Evolutionary conservation across 2,329 filamentous ascomycete species (phyloP).

Genomic region (Xylaria sp.): DNA sequence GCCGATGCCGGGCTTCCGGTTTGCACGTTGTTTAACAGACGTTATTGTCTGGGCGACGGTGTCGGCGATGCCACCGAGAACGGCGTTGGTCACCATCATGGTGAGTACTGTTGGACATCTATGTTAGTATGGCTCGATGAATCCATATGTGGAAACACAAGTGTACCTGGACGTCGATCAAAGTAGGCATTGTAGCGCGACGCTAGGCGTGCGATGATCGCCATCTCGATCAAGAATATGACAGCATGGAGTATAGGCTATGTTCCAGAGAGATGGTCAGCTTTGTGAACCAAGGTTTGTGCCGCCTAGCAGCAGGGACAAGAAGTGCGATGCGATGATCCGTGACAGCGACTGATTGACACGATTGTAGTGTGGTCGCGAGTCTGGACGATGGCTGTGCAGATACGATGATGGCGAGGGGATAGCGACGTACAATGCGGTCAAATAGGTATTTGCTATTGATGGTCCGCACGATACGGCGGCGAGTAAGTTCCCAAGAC

Average conservation of each 20-base stretch:
- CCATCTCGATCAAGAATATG: slow-evolving; percentile 89
- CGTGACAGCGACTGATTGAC: background rate
- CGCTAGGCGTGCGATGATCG: slow-evolving; percentile 81
- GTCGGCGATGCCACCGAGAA: slow-evolving; percentile 94
- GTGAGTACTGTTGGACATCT: slow-evolving; percentile 75
- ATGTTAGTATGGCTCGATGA: slow-evolving; percentile 11
- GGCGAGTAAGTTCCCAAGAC: slow-evolving; percentile 67
- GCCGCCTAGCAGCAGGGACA: background rate
- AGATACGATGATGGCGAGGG: slow-evolving; percentile 7
- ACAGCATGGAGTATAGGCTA: slow-evolving; percentile 89
- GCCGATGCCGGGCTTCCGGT: slow-evolving; percentile 69
- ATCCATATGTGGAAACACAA: background rate
- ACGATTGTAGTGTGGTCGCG: background rate
- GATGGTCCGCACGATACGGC: slow-evolving; percentile 71
- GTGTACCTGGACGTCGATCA: slow-evolving; percentile 82
- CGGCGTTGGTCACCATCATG: slow-evolving; percentile 98
- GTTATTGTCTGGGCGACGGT: slow-evolving; percentile 95
- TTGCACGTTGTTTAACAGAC: slow-evolving; percentile 74
- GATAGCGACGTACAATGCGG: slow-evolving; percentile 68
- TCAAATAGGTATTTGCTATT: slow-evolving; percentile 80
- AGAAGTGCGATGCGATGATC: slow-evolving; percentile 21
- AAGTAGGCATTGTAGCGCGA: slow-evolving; percentile 95
- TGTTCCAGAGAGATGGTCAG: slow-evolving; percentile 27
- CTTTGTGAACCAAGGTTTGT: background rate
- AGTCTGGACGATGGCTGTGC: background rate